A percentile compares a stretch with the other conserved stretches of the same genome.
Evolutionary conservation across 1,284 basidiomycete species (phyloP).

Genomic region (Tilletia walkeri): DNA sequence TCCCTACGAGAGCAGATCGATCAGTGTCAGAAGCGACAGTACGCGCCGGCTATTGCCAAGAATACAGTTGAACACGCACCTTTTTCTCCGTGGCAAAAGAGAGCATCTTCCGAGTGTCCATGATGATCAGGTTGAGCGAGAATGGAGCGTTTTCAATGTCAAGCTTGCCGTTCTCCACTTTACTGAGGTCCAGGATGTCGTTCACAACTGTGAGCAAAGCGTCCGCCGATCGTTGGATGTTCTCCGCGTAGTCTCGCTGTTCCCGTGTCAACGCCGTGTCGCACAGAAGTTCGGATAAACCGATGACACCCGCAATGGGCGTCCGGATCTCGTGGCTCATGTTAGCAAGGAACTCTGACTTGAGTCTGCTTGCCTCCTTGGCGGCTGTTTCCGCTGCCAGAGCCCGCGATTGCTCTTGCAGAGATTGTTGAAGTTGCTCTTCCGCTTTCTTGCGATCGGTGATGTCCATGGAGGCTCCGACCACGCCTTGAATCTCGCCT

Average conservation of each 20-base stretch:
- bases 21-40: neutral
- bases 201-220: constrained; percentile 59
- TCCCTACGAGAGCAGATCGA: constrained; percentile 17
- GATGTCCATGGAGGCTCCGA: constrained; percentile 55
- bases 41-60: neutral
- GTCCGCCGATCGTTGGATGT: constrained; percentile 58
- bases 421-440: constrained; percentile 44
- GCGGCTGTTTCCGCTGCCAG: constrained; percentile 46
- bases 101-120: constrained; percentile 54
- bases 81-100: constrained; percentile 54
- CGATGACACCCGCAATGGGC: constrained; percentile 56
- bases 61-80: neutral
- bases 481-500: constrained; percentile 46
- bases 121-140: constrained; percentile 53
- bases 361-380: constrained; percentile 61
- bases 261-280: constrained; percentile 36
- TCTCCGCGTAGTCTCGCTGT: constrained; percentile 58
- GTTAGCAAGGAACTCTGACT: constrained; percentile 57
- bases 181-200: constrained; percentile 59
- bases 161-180: constrained; percentile 58
- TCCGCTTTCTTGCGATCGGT: constrained; percentile 54
- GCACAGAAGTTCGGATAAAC: constrained; percentile 14
- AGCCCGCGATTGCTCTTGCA: constrained; percentile 40
- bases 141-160: constrained; percentile 58
- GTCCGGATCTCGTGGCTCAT: constrained; percentile 59